phyloP scores from a whole-genome alignment of 169 alveolate species.

The Plasmodium adleri region DNA sequence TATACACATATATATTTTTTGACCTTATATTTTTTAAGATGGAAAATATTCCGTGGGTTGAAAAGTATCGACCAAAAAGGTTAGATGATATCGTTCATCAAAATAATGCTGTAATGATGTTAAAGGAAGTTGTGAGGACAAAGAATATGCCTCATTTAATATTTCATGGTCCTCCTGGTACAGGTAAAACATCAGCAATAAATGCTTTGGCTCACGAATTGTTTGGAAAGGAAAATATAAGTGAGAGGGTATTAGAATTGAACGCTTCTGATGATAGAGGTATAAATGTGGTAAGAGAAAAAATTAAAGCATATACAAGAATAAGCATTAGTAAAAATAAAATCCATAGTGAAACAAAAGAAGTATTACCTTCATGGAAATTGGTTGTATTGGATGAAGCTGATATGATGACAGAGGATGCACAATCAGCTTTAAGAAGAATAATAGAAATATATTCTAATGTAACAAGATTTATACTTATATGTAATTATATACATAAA shows the following conservation, averaged over 20 bases:
- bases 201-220: slow-evolving; percentile 96
- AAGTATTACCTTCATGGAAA: slow-evolving; percentile 93
- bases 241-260: slow-evolving; percentile 95
- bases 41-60: slow-evolving; percentile 89
- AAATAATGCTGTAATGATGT: slow-evolving; percentile 85
- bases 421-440: slow-evolving; percentile 98
- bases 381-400: slow-evolving; percentile 99
- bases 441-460: slow-evolving; percentile 96
- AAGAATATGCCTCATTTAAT: slow-evolving; percentile 94
- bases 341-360: slow-evolving; percentile 86
- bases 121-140: slow-evolving; percentile 86
- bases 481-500: slow-evolving; percentile 97
- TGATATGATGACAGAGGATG: slow-evolving; percentile 99
- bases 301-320: slow-evolving; percentile 97
- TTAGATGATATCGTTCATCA: slow-evolving; percentile 88
- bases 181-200: slow-evolving; percentile 99
- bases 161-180: slow-evolving; percentile 99
- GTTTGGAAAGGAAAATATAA: slow-evolving; percentile 94
- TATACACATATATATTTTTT: no score
- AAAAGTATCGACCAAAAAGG: slow-evolving; percentile 87
- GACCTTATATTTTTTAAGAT: not conserved
- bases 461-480: slow-evolving; percentile 97
- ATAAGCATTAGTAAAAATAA: slow-evolving; percentile 92
- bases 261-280: slow-evolving; percentile 99
- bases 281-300: slow-evolving; percentile 97